Base-by-base conservation (phyloP, 2,329 filamentous ascomycete species). In the Calonectria naviculata region DNA sequence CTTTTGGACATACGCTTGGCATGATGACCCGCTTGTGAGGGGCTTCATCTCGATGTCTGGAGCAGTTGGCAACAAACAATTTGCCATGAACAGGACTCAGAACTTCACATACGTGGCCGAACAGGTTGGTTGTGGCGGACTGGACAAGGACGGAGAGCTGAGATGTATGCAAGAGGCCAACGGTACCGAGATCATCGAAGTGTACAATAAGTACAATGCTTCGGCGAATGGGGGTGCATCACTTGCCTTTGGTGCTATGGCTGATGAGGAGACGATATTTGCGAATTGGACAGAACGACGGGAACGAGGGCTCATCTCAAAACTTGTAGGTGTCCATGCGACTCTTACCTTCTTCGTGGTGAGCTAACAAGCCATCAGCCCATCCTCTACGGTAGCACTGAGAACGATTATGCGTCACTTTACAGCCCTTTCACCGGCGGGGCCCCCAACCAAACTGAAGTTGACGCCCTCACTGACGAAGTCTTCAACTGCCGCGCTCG, bases 51-150 rank as follows among this genome's bases (percentile, higher is more conserved):
- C 42, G 58, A 68, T 68, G 66, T 68, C 66, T 5, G 66, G 66
- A 5, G 66, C 58, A 19, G 66, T 56, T 24, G 58, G 46, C n/a
- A 63, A 63, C 66, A 60, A 62, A 28, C 56, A 63, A 7, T 54
- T 63, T 29, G 56, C 66, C 6, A 8, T 54, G 46, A 62, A 52
- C 58, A 19, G 58, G 13, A 62, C 66, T 6, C 21, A 44, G 6
- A 68, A 68, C n/a, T 68, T 63, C 17, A 63, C 66, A 1, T 68
- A 68, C 17, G 58, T 68, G 5, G 66, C 58, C 17, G 56, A 68
- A n/a, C 66, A 68, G 24, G 58, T 68, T 6, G 58, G 66, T 10
- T 68, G 66, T 38, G 56, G 46, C 6, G 47, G 44, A 5, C 31
- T 63, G 6, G 58, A 34, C 26, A 68, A 63, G 58, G 66, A 68